Conservation (phyloP, 169 alveolate species). For the Plasmodium vivax region DNA sequence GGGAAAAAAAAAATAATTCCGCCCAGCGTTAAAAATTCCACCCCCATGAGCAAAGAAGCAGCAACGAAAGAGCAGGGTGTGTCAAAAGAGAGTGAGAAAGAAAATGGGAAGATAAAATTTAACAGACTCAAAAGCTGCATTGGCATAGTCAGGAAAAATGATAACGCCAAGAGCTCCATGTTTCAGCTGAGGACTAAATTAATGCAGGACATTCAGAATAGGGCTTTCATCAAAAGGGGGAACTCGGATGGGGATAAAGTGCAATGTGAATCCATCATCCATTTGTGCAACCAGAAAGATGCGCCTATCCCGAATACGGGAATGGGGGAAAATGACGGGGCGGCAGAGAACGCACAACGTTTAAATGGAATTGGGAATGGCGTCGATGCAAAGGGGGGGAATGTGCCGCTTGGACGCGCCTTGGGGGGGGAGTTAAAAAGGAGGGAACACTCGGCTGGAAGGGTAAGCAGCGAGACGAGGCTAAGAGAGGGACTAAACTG, state of each 20-base stretch:
- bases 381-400: not conserved
- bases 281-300: not conserved
- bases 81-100: not conserved
- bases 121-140: slow-evolving; percentile 17
- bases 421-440: not conserved
- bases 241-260: not conserved
- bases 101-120: not conserved
- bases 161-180: slow-evolving; percentile 22
- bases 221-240: not conserved
- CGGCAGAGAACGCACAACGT: not conserved
- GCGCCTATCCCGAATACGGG: not conserved
- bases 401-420: not conserved
- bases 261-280: not conserved
- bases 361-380: not conserved
- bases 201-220: slow-evolving; percentile 34
- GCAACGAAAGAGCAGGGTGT: not conserved
- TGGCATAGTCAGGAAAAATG: slow-evolving; percentile 9
- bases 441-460: not conserved
- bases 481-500: not conserved
- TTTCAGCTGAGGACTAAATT: slow-evolving; percentile 49
- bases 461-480: not conserved
- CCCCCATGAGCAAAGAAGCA: not conserved
- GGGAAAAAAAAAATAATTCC: slow-evolving; percentile 26
- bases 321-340: not conserved
- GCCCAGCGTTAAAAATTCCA: not conserved